Percentiles rank a stretch among this genome's conserved stretches.
Evolutionary conservation across 1,284 basidiomycete species (phyloP).

Genomic region (Wallemia hederae): DNA sequence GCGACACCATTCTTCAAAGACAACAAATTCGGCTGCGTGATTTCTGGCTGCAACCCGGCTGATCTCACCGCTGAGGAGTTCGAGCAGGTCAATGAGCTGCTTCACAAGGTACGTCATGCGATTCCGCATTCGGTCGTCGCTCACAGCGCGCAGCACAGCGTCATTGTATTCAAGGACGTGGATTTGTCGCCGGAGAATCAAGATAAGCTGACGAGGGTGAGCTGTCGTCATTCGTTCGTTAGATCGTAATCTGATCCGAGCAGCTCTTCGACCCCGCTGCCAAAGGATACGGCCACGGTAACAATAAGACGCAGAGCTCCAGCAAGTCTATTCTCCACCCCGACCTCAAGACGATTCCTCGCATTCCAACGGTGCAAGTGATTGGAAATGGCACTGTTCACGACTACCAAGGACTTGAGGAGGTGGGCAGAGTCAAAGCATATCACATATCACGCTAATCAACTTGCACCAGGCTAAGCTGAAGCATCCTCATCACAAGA

Average conservation of each 20-base stretch:
- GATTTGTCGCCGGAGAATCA: conserved; percentile 49
- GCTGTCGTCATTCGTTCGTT: conserved; percentile 6
- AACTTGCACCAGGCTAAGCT: conserved; percentile 15
- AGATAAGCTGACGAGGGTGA: conserved; percentile 46
- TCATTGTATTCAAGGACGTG: conserved; percentile 39
- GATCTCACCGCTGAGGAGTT: conserved; percentile 27
- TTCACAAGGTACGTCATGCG: conserved; percentile 29
- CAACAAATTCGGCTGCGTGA: conserved; percentile 30
- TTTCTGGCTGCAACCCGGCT: conserved; percentile 30
- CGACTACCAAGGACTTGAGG: conserved; percentile 42
- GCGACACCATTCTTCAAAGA: too few relatives aligned
- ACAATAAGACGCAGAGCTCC: conserved; percentile 42
- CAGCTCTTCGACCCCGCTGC: conserved; percentile 42
- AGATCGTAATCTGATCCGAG: conserved; percentile 1
- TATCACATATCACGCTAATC: neutral
- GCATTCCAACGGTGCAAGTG: conserved; percentile 48
- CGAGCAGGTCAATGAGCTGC: conserved; percentile 27
- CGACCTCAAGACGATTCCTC: conserved; percentile 58
- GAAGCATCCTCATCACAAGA: conserved; percentile 53
- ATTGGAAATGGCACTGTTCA: conserved; percentile 31
- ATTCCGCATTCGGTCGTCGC: neutral
- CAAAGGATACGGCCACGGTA: conserved; percentile 49
- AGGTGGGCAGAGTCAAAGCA: conserved; percentile 17
- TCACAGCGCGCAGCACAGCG: conserved; percentile 26
- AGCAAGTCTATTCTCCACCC: conserved; percentile 50